Base-by-base conservation (phyloP, 805 yeast genomes). In the Saturnispora kantuleensis region DNA sequence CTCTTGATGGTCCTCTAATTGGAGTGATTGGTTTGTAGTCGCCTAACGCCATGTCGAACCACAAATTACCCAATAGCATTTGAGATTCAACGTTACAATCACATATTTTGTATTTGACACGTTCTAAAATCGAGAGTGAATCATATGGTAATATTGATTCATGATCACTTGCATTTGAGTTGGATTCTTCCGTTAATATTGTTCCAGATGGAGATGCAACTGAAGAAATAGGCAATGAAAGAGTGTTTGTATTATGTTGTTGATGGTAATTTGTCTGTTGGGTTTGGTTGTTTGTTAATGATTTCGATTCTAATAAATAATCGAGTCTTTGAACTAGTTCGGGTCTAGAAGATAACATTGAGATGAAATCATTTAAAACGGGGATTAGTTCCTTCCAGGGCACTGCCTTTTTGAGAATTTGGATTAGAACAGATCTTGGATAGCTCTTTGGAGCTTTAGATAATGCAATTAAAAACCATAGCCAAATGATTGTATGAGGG, bases 61-160 rank as follows among this genome's bases (percentile, higher is more conserved):
- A 84, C 35, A 84, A 58, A 0, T 87, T 74, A 2, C 94, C 94
- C 87, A 90, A 83, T 55, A 88, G 79, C 56, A 79, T 80, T 89
- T 89, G 84, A 16, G 79, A 82, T 60, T 84, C 94, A 26, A 35
- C 30, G 13, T 38, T 35, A 10, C 21, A 31, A 5, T 36, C 32
- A 36, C 35, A 42, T 11, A 42, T n/a, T 36, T 84, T 77, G 41
- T 84, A 64, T 37, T 68, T 73, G 57, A 83, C 90, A 56, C 75
- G 71, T 40, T 73, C 67, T 50, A 76, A 70, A 52, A 77, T 79
- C 3, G 16, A 15, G 28, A 36, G 31, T 32, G 41, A 36, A 18
- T 6, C n/a, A 28, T 15, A 37, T 28, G 42, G 33, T 16, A 43
- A 16, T 21, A 21, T 21, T 13, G 46, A 48, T 10, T 31, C 37